Evolutionary conservation across 108 stramenopile genomes (phyloP).

Genomic region (Pseudonitzschia pungens): DNA sequence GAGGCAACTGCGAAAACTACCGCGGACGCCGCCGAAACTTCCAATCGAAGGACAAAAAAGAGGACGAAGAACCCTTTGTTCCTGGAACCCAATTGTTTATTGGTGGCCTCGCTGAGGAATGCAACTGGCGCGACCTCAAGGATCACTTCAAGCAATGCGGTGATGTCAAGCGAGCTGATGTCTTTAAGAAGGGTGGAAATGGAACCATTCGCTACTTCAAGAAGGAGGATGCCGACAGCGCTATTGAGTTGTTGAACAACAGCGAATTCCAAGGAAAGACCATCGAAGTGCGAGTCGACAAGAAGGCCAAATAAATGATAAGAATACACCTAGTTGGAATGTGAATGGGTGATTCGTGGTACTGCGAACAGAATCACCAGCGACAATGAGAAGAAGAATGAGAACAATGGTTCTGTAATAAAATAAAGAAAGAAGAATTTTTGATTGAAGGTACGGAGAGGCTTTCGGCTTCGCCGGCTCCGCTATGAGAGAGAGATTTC

Average conservation of each 20-base stretch:
- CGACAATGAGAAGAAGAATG: too few species aligned
- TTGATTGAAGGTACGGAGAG: too few species aligned
- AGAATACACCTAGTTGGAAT: too few species aligned
- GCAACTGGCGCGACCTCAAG: constrained; percentile 83
- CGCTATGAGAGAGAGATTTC: too few species aligned
- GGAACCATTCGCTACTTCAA: constrained; percentile 83
- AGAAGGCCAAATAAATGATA: constrained; percentile 52
- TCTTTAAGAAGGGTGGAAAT: constrained; percentile 78
- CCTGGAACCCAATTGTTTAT: constrained; percentile 67
- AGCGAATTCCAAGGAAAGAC: constrained; percentile 66
- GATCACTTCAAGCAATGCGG: constrained; percentile 82
- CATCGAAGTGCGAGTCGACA: constrained; percentile 71
- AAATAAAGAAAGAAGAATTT: too few species aligned
- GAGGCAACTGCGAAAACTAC: constrained; percentile 7
- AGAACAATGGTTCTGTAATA: background rate
- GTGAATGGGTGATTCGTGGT: too few species aligned
- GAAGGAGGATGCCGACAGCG: constrained; percentile 75
- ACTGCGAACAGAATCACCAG: too few species aligned
- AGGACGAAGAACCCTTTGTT: constrained; percentile 1
- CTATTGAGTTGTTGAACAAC: constrained; percentile 81
- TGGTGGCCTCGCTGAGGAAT: constrained; percentile 77
- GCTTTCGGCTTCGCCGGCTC: too few species aligned
- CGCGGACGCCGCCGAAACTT: background rate
- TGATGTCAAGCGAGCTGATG: constrained; percentile 68
- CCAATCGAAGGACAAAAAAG: background rate